Base-by-base conservation (phyloP, 1,139 yeast species). In the Debaryomycetaceae sp. region DNA sequence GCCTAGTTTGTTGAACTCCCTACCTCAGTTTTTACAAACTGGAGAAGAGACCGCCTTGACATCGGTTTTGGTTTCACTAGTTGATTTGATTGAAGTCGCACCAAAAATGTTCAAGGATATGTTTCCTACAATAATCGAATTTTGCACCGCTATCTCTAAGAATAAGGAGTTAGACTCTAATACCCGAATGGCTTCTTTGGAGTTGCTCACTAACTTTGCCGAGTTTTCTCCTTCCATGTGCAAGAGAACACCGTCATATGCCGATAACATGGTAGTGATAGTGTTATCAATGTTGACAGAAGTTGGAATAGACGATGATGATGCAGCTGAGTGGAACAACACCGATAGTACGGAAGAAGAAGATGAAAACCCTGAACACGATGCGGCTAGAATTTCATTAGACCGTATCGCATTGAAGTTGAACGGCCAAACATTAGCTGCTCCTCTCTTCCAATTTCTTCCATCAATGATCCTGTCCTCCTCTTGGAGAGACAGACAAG, bases 161-260 rank as follows among this genome's bases (percentile, higher is more conserved):
- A 83, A 88, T 62, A 80, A 77, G 53, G 94, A 87, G 15, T 69
- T 89, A 53, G 98, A 88, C 32, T 73, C 87, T 17, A 67, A 71
- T 41, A 83, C 97, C 3, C 79, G 98, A 58, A 74, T 88, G 56
- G 84, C 94, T 1, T 92, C 96, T 13, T 70, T 92, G 47, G 98
- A 92, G 65, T 73, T 92, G 42, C 71, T 89, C 47, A 87, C 96
- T 3, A 83, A 95, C 0, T 92, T 92, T 59, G 82, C 95, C 37
- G 98, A 92, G 61, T 86, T 87, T 30, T 87, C 97, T 4, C 98
- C 98, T 33, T 81, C 83, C 38, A 92, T 92, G 98, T 91, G 98
- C 69, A 87, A 87, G 58, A 69, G 81, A 33, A 88, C 88, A 48
- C 76, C 84, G 6, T 67, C 78, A 6, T 92, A 88, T 60, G 79